Evolutionary conservation across 805 yeast species (phyloP).

Genomic region (Candida maris): DNA sequence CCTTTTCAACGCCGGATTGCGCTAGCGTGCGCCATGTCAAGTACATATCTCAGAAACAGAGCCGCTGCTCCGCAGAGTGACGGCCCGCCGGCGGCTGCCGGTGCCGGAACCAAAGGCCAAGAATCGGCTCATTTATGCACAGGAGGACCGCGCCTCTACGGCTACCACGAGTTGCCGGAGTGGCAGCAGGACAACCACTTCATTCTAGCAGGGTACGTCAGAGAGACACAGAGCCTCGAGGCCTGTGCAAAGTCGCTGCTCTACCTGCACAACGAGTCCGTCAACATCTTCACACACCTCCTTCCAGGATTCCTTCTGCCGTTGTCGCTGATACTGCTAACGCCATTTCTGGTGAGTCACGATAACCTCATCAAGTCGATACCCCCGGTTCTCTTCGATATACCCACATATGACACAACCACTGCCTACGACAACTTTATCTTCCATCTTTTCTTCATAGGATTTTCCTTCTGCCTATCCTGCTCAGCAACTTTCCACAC

Average conservation of each 20-base stretch:
- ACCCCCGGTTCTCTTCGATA: conserved; percentile 23
- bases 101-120: background rate
- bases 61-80: background rate
- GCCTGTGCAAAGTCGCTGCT: conserved; percentile 40
- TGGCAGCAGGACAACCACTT: conserved; percentile 60
- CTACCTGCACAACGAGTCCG: conserved; percentile 51
- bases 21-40: no score
- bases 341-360: conserved; percentile 22
- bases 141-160: conserved; percentile 12
- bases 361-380: conserved; percentile 17
- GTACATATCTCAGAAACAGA: background rate
- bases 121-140: background rate
- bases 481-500: conserved; percentile 51
- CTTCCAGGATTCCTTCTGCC: conserved; percentile 40
- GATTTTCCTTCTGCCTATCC: conserved; percentile 42
- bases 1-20: no score
- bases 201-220: conserved; percentile 48
- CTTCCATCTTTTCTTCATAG: conserved; percentile 42
- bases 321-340: conserved; percentile 12
- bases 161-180: conserved; percentile 43
- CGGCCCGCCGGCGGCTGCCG: background rate
- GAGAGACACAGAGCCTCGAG: conserved; percentile 39
- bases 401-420: conserved; percentile 26
- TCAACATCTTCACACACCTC: conserved; percentile 50
- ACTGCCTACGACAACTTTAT: conserved; percentile 36